phyloP scores from a whole-genome alignment of 495 filamentous ascomycete species.

The Xylaria scruposa region DNA sequence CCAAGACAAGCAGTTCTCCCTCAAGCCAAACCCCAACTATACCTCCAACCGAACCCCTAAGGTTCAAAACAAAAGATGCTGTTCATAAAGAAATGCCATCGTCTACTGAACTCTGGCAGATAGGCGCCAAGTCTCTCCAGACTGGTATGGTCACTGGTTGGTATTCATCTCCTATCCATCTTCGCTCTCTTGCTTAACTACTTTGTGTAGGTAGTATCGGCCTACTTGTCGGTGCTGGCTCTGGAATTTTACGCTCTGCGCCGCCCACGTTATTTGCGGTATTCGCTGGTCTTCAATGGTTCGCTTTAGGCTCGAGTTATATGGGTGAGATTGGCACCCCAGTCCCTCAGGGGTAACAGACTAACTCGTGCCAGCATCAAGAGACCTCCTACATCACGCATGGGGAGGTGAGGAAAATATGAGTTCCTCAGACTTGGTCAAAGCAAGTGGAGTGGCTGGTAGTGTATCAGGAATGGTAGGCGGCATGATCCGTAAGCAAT shows the following conservation, averaged over 20 bases:
- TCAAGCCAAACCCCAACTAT: neutral
- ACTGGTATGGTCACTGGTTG: constrained; percentile 30
- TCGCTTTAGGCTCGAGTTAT: constrained; percentile 75
- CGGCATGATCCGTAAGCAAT: constrained; percentile 66
- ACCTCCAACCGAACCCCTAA: neutral
- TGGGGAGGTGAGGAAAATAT: constrained; percentile 56
- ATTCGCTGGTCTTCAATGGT: constrained; percentile 79
- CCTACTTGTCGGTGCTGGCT: constrained; percentile 71
- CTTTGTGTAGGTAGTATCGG: constrained; percentile 66
- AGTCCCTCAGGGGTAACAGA: neutral
- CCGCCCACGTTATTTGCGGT: constrained; percentile 72
- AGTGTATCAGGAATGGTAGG: constrained; percentile 72
- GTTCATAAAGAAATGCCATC: constrained; percentile 16
- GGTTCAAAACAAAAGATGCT: neutral
- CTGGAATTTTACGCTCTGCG: constrained; percentile 70
- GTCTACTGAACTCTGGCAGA: constrained; percentile 23
- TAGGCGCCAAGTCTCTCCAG: constrained; percentile 34
- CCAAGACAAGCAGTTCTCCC: neutral
- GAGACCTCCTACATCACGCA: constrained; percentile 40
- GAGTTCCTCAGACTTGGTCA: constrained; percentile 60
- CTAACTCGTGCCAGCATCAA: constrained; percentile 45
- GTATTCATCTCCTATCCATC: neutral
- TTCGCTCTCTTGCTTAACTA: neutral
- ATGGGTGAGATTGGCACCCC: constrained; percentile 63
- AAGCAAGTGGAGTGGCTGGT: constrained; percentile 72